Percentiles rank a stretch among this genome's conserved stretches.
phyloP scores from a whole-genome alignment of 257 asterid species.

The Solanum sitiens region DNA sequence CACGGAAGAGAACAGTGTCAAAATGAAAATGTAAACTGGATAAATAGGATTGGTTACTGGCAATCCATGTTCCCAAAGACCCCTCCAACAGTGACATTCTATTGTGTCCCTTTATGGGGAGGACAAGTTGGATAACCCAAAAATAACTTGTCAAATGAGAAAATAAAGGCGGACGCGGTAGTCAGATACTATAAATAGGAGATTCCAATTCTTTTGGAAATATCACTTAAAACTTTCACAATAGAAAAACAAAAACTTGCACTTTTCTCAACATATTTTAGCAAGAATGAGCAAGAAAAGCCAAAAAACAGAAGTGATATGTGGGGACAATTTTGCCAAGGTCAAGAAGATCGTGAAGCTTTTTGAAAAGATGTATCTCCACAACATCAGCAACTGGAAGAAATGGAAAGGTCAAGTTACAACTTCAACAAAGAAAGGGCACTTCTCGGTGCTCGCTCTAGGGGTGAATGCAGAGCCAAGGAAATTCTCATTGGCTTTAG shows the following conservation, averaged over 20 bases:
- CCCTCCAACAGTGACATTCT: constrained; percentile 4
- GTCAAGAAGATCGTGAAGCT: background rate
- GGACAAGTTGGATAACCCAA: constrained; percentile 14
- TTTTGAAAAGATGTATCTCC: background rate
- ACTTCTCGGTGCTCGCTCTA: constrained; percentile 20
- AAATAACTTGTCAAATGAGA: background rate
- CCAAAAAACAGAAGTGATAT: background rate
- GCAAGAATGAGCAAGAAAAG: constrained; percentile 12
- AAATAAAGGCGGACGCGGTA: background rate
- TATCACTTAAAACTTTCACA: background rate
- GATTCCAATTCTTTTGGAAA: background rate
- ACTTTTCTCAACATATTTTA: background rate
- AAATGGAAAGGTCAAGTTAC: background rate
- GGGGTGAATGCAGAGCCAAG: constrained; percentile 19
- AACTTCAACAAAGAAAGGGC: constrained; percentile 9
- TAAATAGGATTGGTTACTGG: background rate
- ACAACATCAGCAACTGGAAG: constrained; percentile 12
- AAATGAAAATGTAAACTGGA: background rate
- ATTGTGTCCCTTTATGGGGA: constrained; percentile 16
- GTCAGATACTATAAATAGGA: background rate
- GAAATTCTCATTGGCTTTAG: constrained; percentile 24
- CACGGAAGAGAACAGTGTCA: background rate
- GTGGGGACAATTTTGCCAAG: background rate
- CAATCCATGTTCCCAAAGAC: background rate
- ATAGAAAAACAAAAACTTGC: background rate